Evolutionary conservation across 768 basidiomycete species (phyloP).

Genomic region (Lactarius sanguifluus): DNA sequence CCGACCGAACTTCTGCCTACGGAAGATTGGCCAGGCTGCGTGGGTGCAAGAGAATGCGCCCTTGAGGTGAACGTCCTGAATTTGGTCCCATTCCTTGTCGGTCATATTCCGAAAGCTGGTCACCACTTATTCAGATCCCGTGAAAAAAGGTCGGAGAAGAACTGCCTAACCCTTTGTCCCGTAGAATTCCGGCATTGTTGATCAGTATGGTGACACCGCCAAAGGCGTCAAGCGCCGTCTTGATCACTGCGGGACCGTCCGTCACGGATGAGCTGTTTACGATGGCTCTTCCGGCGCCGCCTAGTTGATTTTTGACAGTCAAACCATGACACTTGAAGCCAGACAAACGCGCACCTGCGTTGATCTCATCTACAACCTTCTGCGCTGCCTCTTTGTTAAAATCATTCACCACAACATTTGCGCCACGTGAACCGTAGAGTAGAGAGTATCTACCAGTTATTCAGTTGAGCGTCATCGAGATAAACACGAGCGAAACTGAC

Average conservation of each 20-base stretch:
- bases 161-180: slow-evolving; percentile 68
- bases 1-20: slow-evolving; percentile 92
- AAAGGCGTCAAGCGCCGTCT: slow-evolving; percentile 82
- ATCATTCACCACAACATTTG: slow-evolving; percentile 94
- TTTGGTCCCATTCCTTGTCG: slow-evolving; percentile 89
- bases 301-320: slow-evolving; percentile 5
- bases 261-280: slow-evolving; percentile 83
- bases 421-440: slow-evolving; percentile 89
- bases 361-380: slow-evolving; percentile 89
- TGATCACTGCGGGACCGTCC: slow-evolving; percentile 83
- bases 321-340: not conserved
- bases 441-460: slow-evolving; percentile 70
- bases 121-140: not conserved
- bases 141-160: not conserved
- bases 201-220: slow-evolving; percentile 85
- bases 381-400: slow-evolving; percentile 86
- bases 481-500: slow-evolving; percentile 49
- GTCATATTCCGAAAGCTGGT: slow-evolving; percentile 94
- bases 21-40: slow-evolving; percentile 94
- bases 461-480: not conserved
- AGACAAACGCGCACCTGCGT: slow-evolving; percentile 53
- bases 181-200: slow-evolving; percentile 93
- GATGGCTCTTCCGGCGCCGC: slow-evolving; percentile 84
- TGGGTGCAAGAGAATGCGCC: slow-evolving; percentile 91
- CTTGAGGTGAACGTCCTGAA: slow-evolving; percentile 89